Base-by-base conservation (phyloP, 2,329 filamentous ascomycete genomes). In the Fusarium sp. region DNA sequence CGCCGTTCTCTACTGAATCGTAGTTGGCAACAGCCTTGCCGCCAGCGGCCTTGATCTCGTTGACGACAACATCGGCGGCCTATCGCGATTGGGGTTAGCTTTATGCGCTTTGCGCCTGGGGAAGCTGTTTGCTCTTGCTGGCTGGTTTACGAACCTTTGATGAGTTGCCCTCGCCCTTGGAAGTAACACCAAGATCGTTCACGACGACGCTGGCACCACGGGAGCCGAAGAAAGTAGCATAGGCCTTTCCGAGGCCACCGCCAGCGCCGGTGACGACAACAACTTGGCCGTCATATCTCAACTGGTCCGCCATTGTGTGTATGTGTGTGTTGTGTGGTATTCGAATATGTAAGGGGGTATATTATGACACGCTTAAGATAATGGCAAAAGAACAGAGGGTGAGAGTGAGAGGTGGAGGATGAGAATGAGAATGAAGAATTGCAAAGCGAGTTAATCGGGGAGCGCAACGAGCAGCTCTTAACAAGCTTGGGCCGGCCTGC, bases 1-100 rank as follows among this genome's bases (percentile, higher is more conserved):
- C 96, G 79, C 96, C 96, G 79, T 96, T 89, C 86, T 96, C 94
- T 85, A 98, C 96, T 82, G 90, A 91, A 87, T 99, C 93, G 88
- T 98, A 98, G 89, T 98, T 98, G 84, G 96, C 95, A 56, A 98
- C 95, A 68, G 96, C 96, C 84, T 98, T 97, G 83, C 96, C 96
- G 83, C 96, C 96, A 60, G 92, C 93, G 81, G 91, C 89, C 84
- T 92, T 95, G 84, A 96, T 96, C 85, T 94, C 92, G 78, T 94
- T 86, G 81, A 96, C 93, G 68, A 96, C 93, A 52, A 92, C 89
- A 88, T 97, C 94, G 79, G 94, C 94, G 73, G 93, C 92, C 93
- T 96, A 32, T 51, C 28, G 55, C 47, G 41, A 62, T 26, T n/a
- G 17, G 52, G 54, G 77, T 82, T 66, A 82, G 64, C 59, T 48